Evolutionary conservation across 2,329 filamentous ascomycete genomes (phyloP), one percentile per base, ranked within the genome.

Genomic region (Ascochyta viciae-villosae): DNA sequence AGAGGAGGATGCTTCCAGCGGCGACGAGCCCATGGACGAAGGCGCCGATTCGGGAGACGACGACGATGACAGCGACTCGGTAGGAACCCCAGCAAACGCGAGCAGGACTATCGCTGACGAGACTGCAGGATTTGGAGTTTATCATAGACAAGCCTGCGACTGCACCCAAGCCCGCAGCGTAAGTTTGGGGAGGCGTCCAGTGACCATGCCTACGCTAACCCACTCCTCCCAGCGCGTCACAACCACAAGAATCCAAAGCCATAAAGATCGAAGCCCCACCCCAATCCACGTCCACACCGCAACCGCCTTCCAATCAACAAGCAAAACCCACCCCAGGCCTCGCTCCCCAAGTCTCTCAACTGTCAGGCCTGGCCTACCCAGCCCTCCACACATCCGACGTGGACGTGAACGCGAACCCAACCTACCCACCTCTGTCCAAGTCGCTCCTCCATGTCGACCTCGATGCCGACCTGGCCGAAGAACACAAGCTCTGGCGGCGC

Each of bases 401-500:
- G 60, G 91, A 98, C 70, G 85, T 97, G 50, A 87, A 96, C 74
- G 89, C 84, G 4, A 90, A 92, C 61, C 94, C 95, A 0, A 79
- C 89, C 2, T 93, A 96, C 74, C 87, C 89, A 16, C 81, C 79
- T 2, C 83, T 84, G 3, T 88, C 87, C 22, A 95, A 96, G 64
- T 93, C 95, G 66, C 90, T 95, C 44, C 77, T 66, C 1, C 77
- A 79, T 42, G 67, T 83, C 48, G 81, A 83, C 61, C 79, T 84
- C 60, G 82, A 83, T 60, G 79, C 80, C 42, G 80, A 83, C 60
- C 73, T 82, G 19, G 80, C 82, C 50, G 91, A 92, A 68, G 80
- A 85, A 60, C 90, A 93, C 61, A 98, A 97, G 76, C 93, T 94
- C 16, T 99, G 95, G 95, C 88, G 95, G 40, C 89, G 93, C 62